Percentiles rank a stretch among this genome's conserved stretches.
Evolutionary conservation across 345 rosid species (phyloP).

Genomic region (Populus pruinosa): DNA sequence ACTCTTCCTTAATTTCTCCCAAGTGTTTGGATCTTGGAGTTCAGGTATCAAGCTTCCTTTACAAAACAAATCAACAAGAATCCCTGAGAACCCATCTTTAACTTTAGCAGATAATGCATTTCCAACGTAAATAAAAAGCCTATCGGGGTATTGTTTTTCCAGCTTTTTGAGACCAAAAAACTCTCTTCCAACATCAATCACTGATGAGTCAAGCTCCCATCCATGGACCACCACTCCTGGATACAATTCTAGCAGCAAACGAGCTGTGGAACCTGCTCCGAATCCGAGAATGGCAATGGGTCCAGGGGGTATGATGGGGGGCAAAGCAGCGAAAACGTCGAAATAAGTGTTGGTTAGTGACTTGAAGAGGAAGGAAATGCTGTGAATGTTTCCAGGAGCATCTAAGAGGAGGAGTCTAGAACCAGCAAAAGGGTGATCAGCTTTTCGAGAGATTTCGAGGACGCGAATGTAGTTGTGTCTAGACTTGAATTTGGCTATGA

Average conservation of each 20-base stretch:
- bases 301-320: slow-evolving; percentile 68
- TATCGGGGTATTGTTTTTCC: slow-evolving; percentile 50
- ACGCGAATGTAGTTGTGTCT: slow-evolving; percentile 81
- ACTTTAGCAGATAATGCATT: slow-evolving; percentile 57
- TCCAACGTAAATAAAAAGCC: slow-evolving; percentile 62
- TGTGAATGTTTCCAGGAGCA: slow-evolving; percentile 86
- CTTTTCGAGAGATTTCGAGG: slow-evolving; percentile 58
- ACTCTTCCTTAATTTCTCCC: slow-evolving; percentile 51
- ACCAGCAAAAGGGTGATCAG: slow-evolving; percentile 72
- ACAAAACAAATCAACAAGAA: slow-evolving; percentile 65
- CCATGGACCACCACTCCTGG: slow-evolving; percentile 59
- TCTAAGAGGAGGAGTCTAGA: slow-evolving; percentile 77
- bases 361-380: slow-evolving; percentile 69
- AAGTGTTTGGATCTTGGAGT: slow-evolving; percentile 76
- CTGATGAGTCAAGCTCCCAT: slow-evolving; percentile 92
- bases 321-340: slow-evolving; percentile 79
- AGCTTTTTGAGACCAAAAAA: slow-evolving; percentile 67
- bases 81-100: slow-evolving; percentile 54
- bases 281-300: slow-evolving; percentile 78
- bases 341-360: slow-evolving; percentile 69
- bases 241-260: slow-evolving; percentile 63
- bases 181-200: slow-evolving; percentile 68
- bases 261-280: slow-evolving; percentile 80
- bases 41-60: slow-evolving; percentile 70
- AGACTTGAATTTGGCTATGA: slow-evolving; percentile 66